These are phyloP conservation scores for Lipomyces yamanashiensis DNA, from an alignment of 805 yeast species.

Conservation along the genomic window DNA sequence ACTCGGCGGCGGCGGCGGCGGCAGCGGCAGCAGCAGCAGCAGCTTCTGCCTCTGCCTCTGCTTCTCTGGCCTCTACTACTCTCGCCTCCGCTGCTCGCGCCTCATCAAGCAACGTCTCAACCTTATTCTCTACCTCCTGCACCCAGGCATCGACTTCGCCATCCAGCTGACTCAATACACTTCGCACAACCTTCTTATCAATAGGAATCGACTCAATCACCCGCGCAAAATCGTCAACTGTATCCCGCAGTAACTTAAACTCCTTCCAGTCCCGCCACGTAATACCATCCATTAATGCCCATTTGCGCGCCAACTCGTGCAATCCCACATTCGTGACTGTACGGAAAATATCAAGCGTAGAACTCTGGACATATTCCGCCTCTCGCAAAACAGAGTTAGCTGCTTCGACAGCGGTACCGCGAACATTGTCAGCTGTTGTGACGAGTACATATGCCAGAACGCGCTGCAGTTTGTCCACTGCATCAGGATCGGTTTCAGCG, in stretches of 20 bases:
- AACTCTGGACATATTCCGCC: constrained; percentile 22
- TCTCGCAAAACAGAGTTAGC: constrained; percentile 14
- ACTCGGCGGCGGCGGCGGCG: background rate
- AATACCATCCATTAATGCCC: constrained; percentile 32
- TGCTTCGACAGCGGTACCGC: constrained; percentile 11
- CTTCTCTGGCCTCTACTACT: background rate
- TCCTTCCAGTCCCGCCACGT: constrained; percentile 37
- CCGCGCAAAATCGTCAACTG: constrained; percentile 28
- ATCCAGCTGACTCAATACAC: constrained; percentile 8
- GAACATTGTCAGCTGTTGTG: constrained; percentile 19
- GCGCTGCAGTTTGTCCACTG: constrained; percentile 5
- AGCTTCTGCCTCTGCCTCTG: background rate
- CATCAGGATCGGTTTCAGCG: too few relatives aligned
- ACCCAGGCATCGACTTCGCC: constrained; percentile 24
- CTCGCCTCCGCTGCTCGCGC: background rate
- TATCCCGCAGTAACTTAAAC: constrained; percentile 21
- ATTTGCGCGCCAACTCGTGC: constrained; percentile 33
- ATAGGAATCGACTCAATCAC: constrained; percentile 28
- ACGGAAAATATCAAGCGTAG: constrained; percentile 25
- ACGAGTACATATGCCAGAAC: constrained; percentile 5
- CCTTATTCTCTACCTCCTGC: constrained; percentile 10
- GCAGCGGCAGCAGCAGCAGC: background rate
- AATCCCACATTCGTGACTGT: constrained; percentile 33
- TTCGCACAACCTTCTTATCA: constrained; percentile 8
- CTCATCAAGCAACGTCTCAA: constrained; percentile 12